A percentile compares a stretch with the other conserved stretches of the same genome.
phyloP scores from a whole-genome alignment of 306 rosid genomes.

The Prunus persica region DNA sequence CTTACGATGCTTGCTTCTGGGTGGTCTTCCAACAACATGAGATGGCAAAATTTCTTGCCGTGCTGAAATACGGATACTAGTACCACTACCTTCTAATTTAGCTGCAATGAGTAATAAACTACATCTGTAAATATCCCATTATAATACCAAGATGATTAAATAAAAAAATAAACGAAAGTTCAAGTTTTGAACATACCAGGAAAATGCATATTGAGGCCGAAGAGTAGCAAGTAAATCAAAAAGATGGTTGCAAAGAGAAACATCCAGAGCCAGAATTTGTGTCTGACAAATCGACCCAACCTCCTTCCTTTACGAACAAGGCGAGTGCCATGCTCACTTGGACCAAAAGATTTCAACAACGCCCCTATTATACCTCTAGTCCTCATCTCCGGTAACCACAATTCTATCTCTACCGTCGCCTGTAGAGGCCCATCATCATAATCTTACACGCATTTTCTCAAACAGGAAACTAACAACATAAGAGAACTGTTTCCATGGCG shows the following conservation, averaged over 20 bases:
- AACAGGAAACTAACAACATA: no score
- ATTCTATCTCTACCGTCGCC: slow-evolving; percentile 36
- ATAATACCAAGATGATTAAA: not conserved
- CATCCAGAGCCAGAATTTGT: slow-evolving; percentile 43
- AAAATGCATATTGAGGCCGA: slow-evolving; percentile 50
- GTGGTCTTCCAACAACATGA: slow-evolving; percentile 30
- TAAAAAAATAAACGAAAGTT: not conserved
- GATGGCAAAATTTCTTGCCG: slow-evolving; percentile 23
- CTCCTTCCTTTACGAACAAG: slow-evolving; percentile 63
- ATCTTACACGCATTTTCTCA: no score
- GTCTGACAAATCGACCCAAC: slow-evolving; percentile 57
- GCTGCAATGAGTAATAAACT: slow-evolving; percentile 30
- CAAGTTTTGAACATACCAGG: slow-evolving; percentile 43
- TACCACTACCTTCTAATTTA: slow-evolving; percentile 34
- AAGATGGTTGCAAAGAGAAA: slow-evolving; percentile 45
- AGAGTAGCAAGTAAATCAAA: slow-evolving; percentile 47
- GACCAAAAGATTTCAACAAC: not conserved
- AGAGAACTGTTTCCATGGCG: not conserved
- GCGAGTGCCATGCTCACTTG: slow-evolving; percentile 42
- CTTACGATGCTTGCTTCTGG: slow-evolving; percentile 58
- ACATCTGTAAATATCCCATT: not conserved
- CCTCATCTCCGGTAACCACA: slow-evolving; percentile 41
- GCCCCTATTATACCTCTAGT: slow-evolving; percentile 28
- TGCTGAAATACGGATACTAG: slow-evolving; percentile 12
- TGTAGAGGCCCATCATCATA: slow-evolving; percentile 12